phyloP scores from a whole-genome alignment of 2,329 filamentous ascomycete species.

The Aspergillus ustus region DNA sequence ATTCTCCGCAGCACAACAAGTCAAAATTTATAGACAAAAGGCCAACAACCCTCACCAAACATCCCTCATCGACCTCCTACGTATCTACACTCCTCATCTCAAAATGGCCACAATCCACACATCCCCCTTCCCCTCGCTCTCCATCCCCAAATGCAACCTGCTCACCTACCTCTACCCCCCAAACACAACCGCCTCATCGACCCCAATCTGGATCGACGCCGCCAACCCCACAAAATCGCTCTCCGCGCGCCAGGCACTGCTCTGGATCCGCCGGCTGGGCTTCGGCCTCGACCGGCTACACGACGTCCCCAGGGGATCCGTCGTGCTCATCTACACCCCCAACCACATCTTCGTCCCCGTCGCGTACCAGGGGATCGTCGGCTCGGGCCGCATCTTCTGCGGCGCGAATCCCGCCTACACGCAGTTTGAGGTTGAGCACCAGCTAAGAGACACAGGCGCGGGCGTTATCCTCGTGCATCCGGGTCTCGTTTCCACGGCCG shows the following conservation, averaged over 20 bases:
- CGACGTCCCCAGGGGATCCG: conserved; percentile 1
- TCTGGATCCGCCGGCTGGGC: conserved; percentile 17
- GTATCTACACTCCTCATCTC: too few species aligned
- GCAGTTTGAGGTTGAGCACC: conserved; percentile 15
- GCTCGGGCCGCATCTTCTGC: conserved; percentile 17
- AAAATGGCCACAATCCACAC: background rate
- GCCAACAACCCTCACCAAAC: too few species aligned
- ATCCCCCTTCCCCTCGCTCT: conserved; percentile 9
- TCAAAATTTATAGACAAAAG: too few species aligned
- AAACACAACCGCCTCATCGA: conserved; percentile 12
- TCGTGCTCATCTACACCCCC: conserved; percentile 18
- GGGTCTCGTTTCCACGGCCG: conserved; percentile 4
- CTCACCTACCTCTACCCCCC: conserved; percentile 19
- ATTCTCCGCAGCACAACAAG: too few species aligned
- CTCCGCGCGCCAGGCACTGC: conserved; percentile 16
- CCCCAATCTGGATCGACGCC: conserved; percentile 21
- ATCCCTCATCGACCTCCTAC: background rate
- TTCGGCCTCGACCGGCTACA: conserved; percentile 13
- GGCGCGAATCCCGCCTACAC: conserved; percentile 18
- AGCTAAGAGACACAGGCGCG: conserved; percentile 9
- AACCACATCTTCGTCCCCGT: conserved; percentile 20
- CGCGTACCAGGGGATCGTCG: conserved; percentile 19
- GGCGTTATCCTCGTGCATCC: conserved; percentile 15
- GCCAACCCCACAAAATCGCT: conserved; percentile 10
- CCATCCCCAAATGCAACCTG: conserved; percentile 16